Conservation (phyloP, 345 rosid genomes). For the Populus nigra region DNA sequence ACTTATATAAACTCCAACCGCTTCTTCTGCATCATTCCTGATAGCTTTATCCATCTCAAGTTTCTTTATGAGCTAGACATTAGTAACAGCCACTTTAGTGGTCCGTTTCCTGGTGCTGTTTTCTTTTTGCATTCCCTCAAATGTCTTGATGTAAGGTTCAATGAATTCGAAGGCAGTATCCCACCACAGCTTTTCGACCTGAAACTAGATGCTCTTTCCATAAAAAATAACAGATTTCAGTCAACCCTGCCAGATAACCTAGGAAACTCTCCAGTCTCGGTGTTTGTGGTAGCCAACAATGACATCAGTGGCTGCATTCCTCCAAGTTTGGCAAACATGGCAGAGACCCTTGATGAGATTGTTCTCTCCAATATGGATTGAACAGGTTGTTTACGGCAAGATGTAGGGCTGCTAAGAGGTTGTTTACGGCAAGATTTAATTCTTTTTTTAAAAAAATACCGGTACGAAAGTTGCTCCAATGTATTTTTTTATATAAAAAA, state of each 20-base stretch:
- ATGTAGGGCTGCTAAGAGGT: slow-evolving; percentile 44
- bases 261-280: slow-evolving; percentile 76
- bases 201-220: slow-evolving; percentile 76
- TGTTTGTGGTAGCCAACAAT: slow-evolving; percentile 69
- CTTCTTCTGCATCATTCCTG: slow-evolving; percentile 56
- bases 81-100: slow-evolving; percentile 68
- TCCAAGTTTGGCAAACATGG: slow-evolving; percentile 60
- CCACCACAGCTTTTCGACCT: slow-evolving; percentile 58
- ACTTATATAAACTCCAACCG: slow-evolving; percentile 59
- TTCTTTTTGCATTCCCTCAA: slow-evolving; percentile 59
- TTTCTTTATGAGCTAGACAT: slow-evolving; percentile 68
- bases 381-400: slow-evolving; percentile 62
- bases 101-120: slow-evolving; percentile 60
- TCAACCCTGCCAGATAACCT: slow-evolving; percentile 58
- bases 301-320: slow-evolving; percentile 62
- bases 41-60: slow-evolving; percentile 37
- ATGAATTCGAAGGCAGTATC: slow-evolving; percentile 51
- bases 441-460: too few species aligned
- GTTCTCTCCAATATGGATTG: slow-evolving; percentile 45
- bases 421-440: too few species aligned
- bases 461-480: too few species aligned
- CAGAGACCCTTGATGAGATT: slow-evolving; percentile 49
- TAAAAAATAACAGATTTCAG: slow-evolving; percentile 66
- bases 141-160: slow-evolving; percentile 74
- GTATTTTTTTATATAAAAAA: too few species aligned